Evolutionary conservation across 148 eudicot genomes (phyloP).

Genomic region (Suaeda aralocaspica): DNA sequence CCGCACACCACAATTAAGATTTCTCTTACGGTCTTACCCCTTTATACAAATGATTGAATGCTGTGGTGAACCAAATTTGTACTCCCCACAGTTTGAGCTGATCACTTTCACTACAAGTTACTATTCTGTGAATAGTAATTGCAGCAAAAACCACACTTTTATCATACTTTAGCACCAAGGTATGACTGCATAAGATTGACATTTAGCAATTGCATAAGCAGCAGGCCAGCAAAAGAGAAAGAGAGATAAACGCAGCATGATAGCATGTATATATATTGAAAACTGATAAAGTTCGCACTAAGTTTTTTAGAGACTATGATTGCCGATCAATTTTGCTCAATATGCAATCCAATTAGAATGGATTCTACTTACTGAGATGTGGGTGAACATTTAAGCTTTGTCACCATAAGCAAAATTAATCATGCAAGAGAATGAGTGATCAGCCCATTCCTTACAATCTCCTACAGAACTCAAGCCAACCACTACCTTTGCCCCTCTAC

Average conservation of each 20-base stretch:
- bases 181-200: slow-evolving; percentile 19
- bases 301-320: no score
- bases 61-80: not conserved
- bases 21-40: slow-evolving; percentile 1
- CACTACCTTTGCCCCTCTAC: no score
- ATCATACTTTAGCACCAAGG: slow-evolving; percentile 25
- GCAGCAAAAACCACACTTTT: not conserved
- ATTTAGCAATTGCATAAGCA: not conserved
- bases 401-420: no score
- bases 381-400: no score
- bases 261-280: no score
- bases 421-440: no score
- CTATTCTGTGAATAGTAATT: not conserved
- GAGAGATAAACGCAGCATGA: not conserved
- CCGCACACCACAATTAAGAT: not conserved
- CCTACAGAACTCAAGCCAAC: no score
- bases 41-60: slow-evolving; percentile 13
- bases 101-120: not conserved
- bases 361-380: no score
- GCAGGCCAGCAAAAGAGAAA: not conserved
- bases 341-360: no score
- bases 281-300: no score
- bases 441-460: no score
- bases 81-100: not conserved
- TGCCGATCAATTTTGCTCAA: no score